Percentiles rank a stretch among this genome's conserved stretches.
These are phyloP conservation scores for Mrakia blollopis DNA, from an alignment of 768 basidiomycete genomes.

Conservation along the genomic window DNA sequence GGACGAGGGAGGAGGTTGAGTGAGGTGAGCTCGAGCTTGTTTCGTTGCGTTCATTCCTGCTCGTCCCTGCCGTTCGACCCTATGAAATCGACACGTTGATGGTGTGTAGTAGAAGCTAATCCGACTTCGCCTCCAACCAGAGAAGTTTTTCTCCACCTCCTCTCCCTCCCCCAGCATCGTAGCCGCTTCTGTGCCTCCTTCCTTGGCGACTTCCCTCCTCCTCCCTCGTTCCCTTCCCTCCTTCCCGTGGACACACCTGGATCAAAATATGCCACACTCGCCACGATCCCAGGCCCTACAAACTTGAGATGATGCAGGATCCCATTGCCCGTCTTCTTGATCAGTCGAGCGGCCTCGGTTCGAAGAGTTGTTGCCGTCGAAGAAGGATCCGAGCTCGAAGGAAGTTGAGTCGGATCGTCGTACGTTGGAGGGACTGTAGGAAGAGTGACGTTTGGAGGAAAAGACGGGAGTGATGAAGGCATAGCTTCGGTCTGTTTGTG, in stretches of 20 bases:
- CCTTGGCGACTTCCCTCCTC: neutral
- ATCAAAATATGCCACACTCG: slow-evolving; percentile 69
- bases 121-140: neutral
- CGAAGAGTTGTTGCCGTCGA: neutral
- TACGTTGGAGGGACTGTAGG: neutral
- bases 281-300: slow-evolving; percentile 77
- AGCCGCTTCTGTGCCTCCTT: neutral
- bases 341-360: neutral
- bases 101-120: no score
- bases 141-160: neutral
- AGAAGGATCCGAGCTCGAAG: no score
- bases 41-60: neutral
- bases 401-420: neutral
- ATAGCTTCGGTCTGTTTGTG: neutral
- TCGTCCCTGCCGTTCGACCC: no score
- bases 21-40: neutral
- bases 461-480: neutral
- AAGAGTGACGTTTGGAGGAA: no score
- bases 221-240: neutral
- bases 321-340: neutral
- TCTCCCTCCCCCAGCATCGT: neutral
- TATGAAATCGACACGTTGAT: no score
- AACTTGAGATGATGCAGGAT: slow-evolving; percentile 18
- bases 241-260: slow-evolving; percentile 33
- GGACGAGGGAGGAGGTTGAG: no score